Percentiles rank a stretch among this genome's conserved stretches.
phyloP scores from a whole-genome alignment of 2,329 filamentous ascomycete genomes.

The Ascochyta lentis region DNA sequence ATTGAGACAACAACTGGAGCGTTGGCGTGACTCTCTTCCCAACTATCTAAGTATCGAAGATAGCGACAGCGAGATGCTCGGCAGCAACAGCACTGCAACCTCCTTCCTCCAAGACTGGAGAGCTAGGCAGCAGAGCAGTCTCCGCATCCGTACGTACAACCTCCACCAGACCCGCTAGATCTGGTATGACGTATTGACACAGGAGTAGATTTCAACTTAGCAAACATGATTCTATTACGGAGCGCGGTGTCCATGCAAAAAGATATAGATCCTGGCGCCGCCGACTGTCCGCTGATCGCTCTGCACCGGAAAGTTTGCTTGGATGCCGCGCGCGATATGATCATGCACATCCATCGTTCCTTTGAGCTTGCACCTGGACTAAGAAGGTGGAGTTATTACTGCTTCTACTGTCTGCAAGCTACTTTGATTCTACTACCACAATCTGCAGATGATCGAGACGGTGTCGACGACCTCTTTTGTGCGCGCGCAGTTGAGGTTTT shows the following conservation, averaged over 20 bases:
- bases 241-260: background rate
- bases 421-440: background rate
- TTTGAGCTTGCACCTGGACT: background rate
- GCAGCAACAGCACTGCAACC: background rate
- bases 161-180: background rate
- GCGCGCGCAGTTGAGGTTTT: background rate
- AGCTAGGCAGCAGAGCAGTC: background rate
- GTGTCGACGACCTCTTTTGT: background rate
- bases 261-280: background rate
- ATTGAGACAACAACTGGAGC: background rate
- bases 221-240: background rate
- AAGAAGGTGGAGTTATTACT: conserved; percentile 2
- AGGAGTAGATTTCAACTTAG: background rate
- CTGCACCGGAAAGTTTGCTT: background rate
- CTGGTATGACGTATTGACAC: background rate
- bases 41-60: background rate
- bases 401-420: conserved; percentile 3
- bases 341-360: background rate
- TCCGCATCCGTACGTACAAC: background rate
- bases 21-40: background rate
- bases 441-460: background rate
- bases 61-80: background rate
- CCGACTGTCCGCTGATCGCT: background rate
- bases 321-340: conserved; percentile 4
- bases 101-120: background rate